A percentile compares a stretch with the other conserved stretches of the same genome.
phyloP scores from a whole-genome alignment of 2,329 filamentous ascomycete species.

The Fusarium sp. region DNA sequence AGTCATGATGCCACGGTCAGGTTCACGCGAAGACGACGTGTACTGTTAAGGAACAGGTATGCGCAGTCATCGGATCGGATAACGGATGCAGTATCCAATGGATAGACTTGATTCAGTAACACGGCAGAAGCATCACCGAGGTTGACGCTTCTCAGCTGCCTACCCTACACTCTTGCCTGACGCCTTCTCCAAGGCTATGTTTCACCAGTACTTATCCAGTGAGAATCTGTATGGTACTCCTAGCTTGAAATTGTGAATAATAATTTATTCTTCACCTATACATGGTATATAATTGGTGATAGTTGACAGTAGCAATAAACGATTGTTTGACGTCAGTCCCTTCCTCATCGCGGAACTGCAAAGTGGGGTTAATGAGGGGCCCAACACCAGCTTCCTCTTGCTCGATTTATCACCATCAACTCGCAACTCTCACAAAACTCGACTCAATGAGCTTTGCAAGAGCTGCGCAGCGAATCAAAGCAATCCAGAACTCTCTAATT shows the following conservation, averaged over 20 bases:
- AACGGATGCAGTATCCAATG: not conserved
- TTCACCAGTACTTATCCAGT: not conserved
- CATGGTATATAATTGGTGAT: not conserved
- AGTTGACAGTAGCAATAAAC: not conserved
- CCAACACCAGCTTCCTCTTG: not conserved
- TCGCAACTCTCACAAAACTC: not conserved
- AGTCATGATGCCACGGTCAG: conserved; percentile 5
- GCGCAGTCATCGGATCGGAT: not conserved
- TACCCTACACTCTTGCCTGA: not conserved
- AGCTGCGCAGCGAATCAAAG: conserved; percentile 40
- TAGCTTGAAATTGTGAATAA: not conserved
- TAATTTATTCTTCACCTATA: not conserved
- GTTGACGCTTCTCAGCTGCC: not conserved
- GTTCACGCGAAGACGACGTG: not conserved
- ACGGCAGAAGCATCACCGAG: not conserved
- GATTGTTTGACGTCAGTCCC: conserved; percentile 28
- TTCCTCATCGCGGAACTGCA: not conserved
- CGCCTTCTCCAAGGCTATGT: not conserved
- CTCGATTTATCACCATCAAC: conserved; percentile 1
- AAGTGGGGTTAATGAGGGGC: conserved; percentile 32
- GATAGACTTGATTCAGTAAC: not conserved
- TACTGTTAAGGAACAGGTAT: not conserved
- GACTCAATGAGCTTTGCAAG: conserved; percentile 40
- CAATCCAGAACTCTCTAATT: conserved; percentile 32
- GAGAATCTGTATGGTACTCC: not conserved